These are phyloP conservation scores for Arachnomyces sp. DNA, from an alignment of 2,329 filamentous ascomycete species.

Conservation along the genomic window DNA sequence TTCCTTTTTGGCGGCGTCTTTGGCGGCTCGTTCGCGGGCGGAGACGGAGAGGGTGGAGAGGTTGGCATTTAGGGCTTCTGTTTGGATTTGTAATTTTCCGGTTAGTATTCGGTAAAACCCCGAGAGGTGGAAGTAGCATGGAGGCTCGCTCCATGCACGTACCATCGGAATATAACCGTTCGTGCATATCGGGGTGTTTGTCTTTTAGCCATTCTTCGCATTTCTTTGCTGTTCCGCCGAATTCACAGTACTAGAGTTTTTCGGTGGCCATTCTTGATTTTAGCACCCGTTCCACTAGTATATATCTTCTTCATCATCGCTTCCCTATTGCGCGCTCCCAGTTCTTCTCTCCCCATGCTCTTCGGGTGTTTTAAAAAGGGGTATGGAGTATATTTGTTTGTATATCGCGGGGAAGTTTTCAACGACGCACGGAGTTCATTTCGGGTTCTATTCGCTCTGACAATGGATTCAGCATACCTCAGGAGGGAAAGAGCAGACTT, in stretches of 20 bases:
- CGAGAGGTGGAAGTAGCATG: background rate
- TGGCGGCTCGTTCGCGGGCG: constrained; percentile 87
- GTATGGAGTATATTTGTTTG: background rate
- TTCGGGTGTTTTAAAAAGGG: background rate
- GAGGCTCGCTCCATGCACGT: constrained; percentile 19
- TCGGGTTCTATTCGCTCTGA: background rate
- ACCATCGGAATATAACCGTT: constrained; percentile 80
- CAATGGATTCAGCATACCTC: constrained; percentile 46
- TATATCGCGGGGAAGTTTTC: background rate
- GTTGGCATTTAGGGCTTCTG: constrained; percentile 74
- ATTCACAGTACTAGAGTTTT: constrained; percentile 81
- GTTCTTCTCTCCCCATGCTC: background rate
- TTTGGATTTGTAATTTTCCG: constrained; percentile 1
- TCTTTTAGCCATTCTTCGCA: constrained; percentile 92
- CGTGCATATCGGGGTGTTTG: constrained; percentile 64
- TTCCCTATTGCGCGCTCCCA: background rate
- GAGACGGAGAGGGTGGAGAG: constrained; percentile 80
- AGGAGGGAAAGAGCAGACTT: constrained; percentile 58
- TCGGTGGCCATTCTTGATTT: constrained; percentile 4
- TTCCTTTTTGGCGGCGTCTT: constrained; percentile 94
- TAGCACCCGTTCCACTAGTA: background rate
- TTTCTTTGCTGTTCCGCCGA: constrained; percentile 91
- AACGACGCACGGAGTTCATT: background rate
- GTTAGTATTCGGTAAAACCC: too few relatives aligned
- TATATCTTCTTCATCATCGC: background rate